Evolutionary conservation across 176 grass and related monocot genomes (phyloP).

Genomic region (Saccharum officinarum): DNA sequence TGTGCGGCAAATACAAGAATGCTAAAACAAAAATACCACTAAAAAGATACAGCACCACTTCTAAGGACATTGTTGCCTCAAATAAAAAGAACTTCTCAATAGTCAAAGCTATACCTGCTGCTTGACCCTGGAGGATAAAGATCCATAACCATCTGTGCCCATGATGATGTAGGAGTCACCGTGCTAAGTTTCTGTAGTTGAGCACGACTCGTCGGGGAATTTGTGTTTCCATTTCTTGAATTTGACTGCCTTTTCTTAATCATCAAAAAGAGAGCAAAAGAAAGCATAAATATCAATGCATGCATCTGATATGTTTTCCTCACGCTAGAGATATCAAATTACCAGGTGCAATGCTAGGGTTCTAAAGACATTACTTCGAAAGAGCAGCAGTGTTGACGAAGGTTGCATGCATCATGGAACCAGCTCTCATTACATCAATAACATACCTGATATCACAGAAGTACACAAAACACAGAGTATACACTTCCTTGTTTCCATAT

Average conservation of each 20-base stretch:
- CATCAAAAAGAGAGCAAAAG: slow-evolving; percentile 74
- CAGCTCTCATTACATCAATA: slow-evolving; percentile 68
- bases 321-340: not conserved
- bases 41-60: not conserved
- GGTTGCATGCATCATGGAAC: slow-evolving; percentile 60
- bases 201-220: slow-evolving; percentile 30
- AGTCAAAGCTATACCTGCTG: slow-evolving; percentile 56
- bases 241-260: slow-evolving; percentile 99
- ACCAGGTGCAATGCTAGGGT: not conserved
- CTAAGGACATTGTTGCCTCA: slow-evolving; percentile 3
- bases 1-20: slow-evolving; percentile 22
- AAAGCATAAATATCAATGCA: slow-evolving; percentile 49
- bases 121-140: slow-evolving; percentile 79
- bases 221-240: slow-evolving; percentile 67
- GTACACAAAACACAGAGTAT: not conserved
- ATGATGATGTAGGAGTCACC: slow-evolving; percentile 42
- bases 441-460: slow-evolving; percentile 63
- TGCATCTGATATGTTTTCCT: slow-evolving; percentile 4
- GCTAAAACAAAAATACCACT: not conserved
- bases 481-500: not conserved
- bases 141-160: slow-evolving; percentile 70
- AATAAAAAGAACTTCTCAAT: not conserved
- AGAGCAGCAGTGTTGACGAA: slow-evolving; percentile 61
- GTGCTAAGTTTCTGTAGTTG: slow-evolving; percentile 53
- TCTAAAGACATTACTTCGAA: slow-evolving; percentile 74